phyloP scores from a whole-genome alignment of 2,329 filamentous ascomycete genomes.

The Botrytis aclada region DNA sequence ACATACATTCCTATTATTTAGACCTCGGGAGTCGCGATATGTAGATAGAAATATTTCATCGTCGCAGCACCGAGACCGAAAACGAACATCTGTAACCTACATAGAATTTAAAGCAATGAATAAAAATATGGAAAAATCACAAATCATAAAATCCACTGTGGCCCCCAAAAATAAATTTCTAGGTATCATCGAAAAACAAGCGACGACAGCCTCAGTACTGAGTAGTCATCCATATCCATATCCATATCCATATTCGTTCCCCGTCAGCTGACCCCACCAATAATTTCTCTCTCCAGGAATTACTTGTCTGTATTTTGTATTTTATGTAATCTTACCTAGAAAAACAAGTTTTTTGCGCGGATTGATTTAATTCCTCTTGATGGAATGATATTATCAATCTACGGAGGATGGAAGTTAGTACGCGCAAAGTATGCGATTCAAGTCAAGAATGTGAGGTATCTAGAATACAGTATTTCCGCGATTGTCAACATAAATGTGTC shows the following conservation, averaged over 20 bases:
- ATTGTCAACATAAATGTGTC: not conserved
- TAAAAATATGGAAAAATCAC: not conserved
- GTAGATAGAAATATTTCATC: not conserved
- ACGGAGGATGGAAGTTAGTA: not conserved
- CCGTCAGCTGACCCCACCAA: not conserved
- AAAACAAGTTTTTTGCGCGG: not conserved
- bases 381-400: rapidly evolving
- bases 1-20: not conserved
- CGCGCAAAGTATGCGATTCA: not conserved
- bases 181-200: not conserved
- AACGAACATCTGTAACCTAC: not conserved
- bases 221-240: not conserved
- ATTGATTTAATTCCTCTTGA: not conserved
- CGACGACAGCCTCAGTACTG: not conserved
- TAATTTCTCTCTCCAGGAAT: not conserved
- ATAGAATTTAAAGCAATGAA: not conserved
- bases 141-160: not conserved
- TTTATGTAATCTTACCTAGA: not conserved
- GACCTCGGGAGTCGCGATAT: not conserved
- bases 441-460: not conserved
- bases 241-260: not conserved
- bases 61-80: not conserved
- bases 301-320: not conserved
- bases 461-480: not conserved
- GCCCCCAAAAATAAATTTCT: not conserved